Base-by-base conservation (phyloP, 148 eudicot genomes). In the Nyssa sinensis region DNA sequence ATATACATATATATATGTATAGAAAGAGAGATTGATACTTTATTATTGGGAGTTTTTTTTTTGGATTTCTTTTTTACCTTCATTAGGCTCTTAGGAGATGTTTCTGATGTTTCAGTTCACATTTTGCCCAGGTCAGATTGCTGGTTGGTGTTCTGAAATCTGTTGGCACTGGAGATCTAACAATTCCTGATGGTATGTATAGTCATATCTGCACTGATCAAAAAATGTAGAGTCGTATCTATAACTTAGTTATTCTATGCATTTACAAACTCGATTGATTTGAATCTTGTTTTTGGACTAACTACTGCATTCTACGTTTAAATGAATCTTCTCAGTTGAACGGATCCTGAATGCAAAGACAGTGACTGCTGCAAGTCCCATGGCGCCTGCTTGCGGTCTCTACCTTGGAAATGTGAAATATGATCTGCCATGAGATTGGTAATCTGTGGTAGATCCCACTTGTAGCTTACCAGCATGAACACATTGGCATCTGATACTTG, bases 321-420 rank as follows among this genome's bases (percentile, higher is more conserved):
- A n/a, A 58, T 21, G 24, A 24, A 35, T 51, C 28, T 27, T 64
- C 78, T 69, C 92, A 95, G 98, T 89, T 76, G 83, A 89, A 69
- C 84, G 88, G 75, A 90, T 95, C 77, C 87, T 95, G 57, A 75
- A 89, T 21, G 98, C 93, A 62, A 92, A 84, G 85, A 79, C 74
- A 21, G 91, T 95, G 3, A 79, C 84, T 29, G 94, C 96, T 74
- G 92, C 91, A 33, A 80, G 88, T 78, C 97, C 98, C 11, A 92
- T 95, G 98, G 98, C 98, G 8, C 97, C 98, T 66, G 91, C 98
- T 13, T 85, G 86, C 69, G 98, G 98, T 69, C 87, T 95, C 75
- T 95, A 89, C 77, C 96, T 95, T 51, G 97, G 92, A 62, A 86
- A 75, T 32, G 98, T 95, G 53, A 92, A 86, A 63, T 95, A 95